Percentiles rank a stretch among this genome's conserved stretches.
Conservation (phyloP, 805 yeast genomes). For the Cyberlindnera americana region DNA sequence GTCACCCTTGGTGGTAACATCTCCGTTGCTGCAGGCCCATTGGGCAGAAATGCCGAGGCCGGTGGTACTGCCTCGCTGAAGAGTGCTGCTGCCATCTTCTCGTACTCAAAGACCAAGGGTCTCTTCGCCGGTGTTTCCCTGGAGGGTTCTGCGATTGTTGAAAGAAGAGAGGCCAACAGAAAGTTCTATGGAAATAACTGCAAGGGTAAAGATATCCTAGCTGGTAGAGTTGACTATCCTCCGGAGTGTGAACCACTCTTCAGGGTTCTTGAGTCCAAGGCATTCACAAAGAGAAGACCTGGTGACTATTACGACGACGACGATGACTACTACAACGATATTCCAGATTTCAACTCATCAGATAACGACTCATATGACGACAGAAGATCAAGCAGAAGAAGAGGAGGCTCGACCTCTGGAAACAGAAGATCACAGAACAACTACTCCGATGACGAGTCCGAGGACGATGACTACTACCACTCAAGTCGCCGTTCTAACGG, state of each 20-base stretch:
- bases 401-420: conserved; percentile 17
- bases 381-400: conserved; percentile 22
- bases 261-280: conserved; percentile 82
- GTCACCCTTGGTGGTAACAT: conserved; percentile 93
- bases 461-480: conserved; percentile 41
- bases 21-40: conserved; percentile 95
- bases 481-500: too few relatives aligned
- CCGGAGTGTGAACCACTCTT: conserved; percentile 85
- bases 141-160: conserved; percentile 95
- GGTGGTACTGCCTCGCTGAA: conserved; percentile 91
- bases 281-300: conserved; percentile 56
- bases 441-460: conserved; percentile 30
- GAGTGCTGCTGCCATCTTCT: conserved; percentile 83
- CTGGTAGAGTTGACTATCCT: conserved; percentile 90
- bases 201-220: conserved; percentile 79
- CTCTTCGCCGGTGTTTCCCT: conserved; percentile 95
- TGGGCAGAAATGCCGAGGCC: conserved; percentile 97
- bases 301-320: conserved; percentile 47
- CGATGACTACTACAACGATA: conserved; percentile 71
- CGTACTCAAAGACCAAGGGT: conserved; percentile 95
- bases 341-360: conserved; percentile 32
- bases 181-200: conserved; percentile 88
- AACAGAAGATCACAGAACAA: conserved; percentile 19
- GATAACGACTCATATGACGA: conserved; percentile 27
- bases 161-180: conserved; percentile 94